phyloP scores from a whole-genome alignment of 371 early-diverging fungal species.

The Mortierella sp. region DNA sequence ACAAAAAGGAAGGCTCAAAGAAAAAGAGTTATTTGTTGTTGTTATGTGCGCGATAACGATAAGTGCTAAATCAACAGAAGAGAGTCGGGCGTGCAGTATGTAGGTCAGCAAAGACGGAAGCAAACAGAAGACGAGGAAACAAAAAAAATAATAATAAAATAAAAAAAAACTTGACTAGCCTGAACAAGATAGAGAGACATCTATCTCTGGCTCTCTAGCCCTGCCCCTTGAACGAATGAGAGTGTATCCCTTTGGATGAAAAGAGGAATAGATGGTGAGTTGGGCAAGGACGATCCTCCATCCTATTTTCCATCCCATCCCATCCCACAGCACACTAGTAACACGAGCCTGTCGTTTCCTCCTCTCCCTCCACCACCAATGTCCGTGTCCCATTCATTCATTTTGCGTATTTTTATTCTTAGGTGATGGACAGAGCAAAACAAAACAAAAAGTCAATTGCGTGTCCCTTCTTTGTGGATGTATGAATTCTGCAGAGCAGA shows the following conservation, averaged over 20 bases:
- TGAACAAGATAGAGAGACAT: background rate
- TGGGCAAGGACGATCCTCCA: background rate
- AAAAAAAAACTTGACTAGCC: background rate
- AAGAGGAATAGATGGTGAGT: background rate
- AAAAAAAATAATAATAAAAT: background rate
- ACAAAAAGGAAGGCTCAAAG: background rate
- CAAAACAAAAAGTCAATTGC: background rate
- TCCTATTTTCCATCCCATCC: background rate
- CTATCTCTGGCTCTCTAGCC: no score
- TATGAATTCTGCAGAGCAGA: background rate
- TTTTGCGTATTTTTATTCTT: background rate
- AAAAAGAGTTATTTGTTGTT: background rate
- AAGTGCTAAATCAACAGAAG: background rate
- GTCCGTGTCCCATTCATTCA: slow-evolving; percentile 3
- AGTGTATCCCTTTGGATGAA: background rate
- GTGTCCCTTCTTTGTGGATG: background rate
- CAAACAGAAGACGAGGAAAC: no score
- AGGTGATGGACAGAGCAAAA: background rate
- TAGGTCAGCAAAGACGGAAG: background rate
- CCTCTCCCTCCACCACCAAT: background rate
- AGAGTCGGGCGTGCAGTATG: background rate
- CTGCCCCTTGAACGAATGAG: background rate
- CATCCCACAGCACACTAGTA: background rate
- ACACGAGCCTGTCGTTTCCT: background rate
- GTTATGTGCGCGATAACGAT: background rate